These are phyloP conservation scores for Diplocarpon rosae DNA, from an alignment of 2,329 filamentous ascomycete species.

Conservation along the genomic window DNA sequence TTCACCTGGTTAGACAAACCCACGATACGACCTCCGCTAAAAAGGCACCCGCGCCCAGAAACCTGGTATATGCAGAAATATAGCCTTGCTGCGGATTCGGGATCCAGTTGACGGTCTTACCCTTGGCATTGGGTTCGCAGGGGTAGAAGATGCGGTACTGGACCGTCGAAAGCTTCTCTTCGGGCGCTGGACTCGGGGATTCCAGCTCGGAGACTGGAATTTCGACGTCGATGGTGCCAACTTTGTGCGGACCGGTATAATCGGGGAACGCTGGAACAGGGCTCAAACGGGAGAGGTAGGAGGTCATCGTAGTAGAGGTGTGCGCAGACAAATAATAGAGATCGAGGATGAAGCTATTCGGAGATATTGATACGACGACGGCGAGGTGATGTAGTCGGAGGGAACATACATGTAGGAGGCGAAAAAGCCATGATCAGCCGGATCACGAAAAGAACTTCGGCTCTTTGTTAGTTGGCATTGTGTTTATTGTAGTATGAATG, in stretches of 20 bases:
- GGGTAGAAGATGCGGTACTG: conserved; percentile 80
- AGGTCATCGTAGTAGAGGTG: conserved; percentile 14
- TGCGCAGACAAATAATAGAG: background rate
- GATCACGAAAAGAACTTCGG: too few relatives aligned
- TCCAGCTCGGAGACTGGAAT: conserved; percentile 53
- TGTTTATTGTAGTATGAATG: too few relatives aligned
- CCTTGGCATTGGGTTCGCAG: conserved; percentile 35
- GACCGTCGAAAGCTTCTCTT: conserved; percentile 55
- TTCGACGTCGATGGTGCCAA: conserved; percentile 73
- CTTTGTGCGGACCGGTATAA: conserved; percentile 67
- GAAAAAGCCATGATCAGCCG: too few relatives aligned
- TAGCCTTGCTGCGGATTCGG: conserved; percentile 66
- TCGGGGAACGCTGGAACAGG: conserved; percentile 62
- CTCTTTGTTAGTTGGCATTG: too few relatives aligned
- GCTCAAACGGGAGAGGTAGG: conserved; percentile 41
- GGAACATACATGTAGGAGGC: too few relatives aligned
- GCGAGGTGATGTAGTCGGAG: background rate
- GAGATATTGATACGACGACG: background rate
- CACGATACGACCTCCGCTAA: conserved; percentile 50
- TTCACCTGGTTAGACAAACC: conserved; percentile 22
- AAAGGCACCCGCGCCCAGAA: conserved; percentile 53
- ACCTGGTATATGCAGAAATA: conserved; percentile 64
- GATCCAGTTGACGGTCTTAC: conserved; percentile 59
- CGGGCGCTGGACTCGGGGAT: conserved; percentile 41
- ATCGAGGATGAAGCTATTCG: background rate